Base-by-base conservation (phyloP, 1,284 basidiomycete genomes). In the Chiua sp. region DNA sequence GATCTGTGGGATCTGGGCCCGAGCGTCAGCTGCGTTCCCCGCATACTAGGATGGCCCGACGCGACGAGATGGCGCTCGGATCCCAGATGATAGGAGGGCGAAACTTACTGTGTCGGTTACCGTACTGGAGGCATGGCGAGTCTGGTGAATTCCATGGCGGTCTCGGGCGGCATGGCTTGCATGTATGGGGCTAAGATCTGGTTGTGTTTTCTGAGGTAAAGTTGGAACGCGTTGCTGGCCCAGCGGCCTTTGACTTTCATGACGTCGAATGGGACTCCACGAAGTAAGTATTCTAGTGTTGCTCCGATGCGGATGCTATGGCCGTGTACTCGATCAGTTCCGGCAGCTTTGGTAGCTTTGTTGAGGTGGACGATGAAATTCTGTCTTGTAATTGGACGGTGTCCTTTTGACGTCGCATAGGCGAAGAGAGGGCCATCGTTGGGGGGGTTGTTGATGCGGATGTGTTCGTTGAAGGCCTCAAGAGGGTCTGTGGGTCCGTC, bases 221-320 rank as follows among this genome's bases (percentile, higher is more conserved):
- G 1, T 0, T 51, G 57, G 39, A 62, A 64, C 0, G 58, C 16
- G 0, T 60, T 22, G 0, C 61, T 23, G 0, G 52, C 42, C 61
- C 63, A 64, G 0, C 22, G 3, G 0, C 59, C 59, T 51, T 64
- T 59, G 0, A 30, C 51, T n/a, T 65, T 63, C 2, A 65, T 35
- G 0, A 59, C 18, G 0, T 65, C 15, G 3, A 65, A 65, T 1
- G 59, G 56, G 0, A 12, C 46, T 1, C 49, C 51, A 5, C 15
- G 2, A 0, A 64, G 48, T 0, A 65, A 53, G 23, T 65, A 57
- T 22, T 64, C 54, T 0, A 42, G 16, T 18, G 39, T 42, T 20
- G 39, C 18, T 8, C 39, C 39, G 10, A 42, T 42, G 39, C 20
- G 39, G 4, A 42, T 42, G 18, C 39, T 20, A n/a, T 42, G 20